Evolutionary conservation across 2,329 filamentous ascomycete genomes (phyloP), one percentile per base, ranked within the genome.

Genomic region (Daldinia sp.): DNA sequence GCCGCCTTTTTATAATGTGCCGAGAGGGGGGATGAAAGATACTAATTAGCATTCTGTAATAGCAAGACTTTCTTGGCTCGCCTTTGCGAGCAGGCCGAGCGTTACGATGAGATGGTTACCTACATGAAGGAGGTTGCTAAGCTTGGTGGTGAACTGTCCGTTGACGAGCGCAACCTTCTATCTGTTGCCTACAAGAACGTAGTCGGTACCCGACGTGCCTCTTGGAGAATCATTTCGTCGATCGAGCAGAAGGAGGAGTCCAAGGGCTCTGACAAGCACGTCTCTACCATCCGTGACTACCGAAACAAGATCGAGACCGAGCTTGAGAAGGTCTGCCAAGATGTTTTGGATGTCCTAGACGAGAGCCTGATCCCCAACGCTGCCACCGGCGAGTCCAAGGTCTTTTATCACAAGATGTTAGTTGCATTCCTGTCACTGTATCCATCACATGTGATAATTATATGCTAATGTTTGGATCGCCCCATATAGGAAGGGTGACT

Each of bases 121-220:
- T 97, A 94, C 86, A 98, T 98, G 95, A 98, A 98, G 92, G 93
- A 97, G 90, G 94, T 98, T 77, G 94, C 94, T 82, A 96, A 97
- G 85, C 80, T 90, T 73, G 87, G 85, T 73, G 86, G 87, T 75
- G 91, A 94, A 82, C 90, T 94, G 76, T 90, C 89, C 70, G 94
- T 98, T 75, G 94, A 98, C 81, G 95, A 99, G 90, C 93, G 94
- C 82, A 98, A 98, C 85, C 91, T 99, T 70, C 90, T 99, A 72
- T 97, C 93, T 71, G 95, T 98, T 77, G 94, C 94, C 79, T 99
- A 99, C 90, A 99, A 99, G 92, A 99, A 99, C 83, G 95, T 99
- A 66, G 93, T 99, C 76, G 94, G 95, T 76, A 96, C 95, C 78
- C 91, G 94, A 81, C 94, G 95, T 89, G 94, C 94, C 78, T 97